These are phyloP conservation scores for Nothophoma quercina DNA, from an alignment of 2,329 filamentous ascomycete species.

Conservation along the genomic window DNA sequence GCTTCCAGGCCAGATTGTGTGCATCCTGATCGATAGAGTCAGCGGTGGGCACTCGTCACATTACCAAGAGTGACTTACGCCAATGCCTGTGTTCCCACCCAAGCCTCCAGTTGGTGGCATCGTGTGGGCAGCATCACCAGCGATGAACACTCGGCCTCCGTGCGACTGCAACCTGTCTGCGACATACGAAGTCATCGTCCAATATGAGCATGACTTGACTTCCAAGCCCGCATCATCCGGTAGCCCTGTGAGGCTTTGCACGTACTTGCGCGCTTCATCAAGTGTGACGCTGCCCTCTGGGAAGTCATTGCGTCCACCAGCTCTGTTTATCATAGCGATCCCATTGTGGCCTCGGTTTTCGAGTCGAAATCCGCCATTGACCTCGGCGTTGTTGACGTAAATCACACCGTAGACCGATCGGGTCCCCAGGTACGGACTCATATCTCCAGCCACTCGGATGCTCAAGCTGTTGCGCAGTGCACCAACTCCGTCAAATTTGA, in stretches of 20 bases:
- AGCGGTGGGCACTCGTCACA: too few species aligned
- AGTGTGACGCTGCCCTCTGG: background rate
- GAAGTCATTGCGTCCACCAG: background rate
- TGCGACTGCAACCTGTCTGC: slow-evolving; percentile 3
- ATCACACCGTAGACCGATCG: background rate
- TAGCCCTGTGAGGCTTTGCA: background rate
- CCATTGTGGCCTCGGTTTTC: background rate
- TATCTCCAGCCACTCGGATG: background rate
- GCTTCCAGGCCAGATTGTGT: slow-evolving; percentile 49
- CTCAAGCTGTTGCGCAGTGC: background rate
- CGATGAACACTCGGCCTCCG: slow-evolving; percentile 6
- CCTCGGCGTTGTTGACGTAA: background rate
- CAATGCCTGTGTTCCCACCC: slow-evolving; percentile 16
- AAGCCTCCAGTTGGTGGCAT: slow-evolving; percentile 13
- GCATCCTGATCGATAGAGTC: slow-evolving; percentile 36
- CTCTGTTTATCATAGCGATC: background rate
- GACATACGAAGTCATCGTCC: slow-evolving; percentile 1
- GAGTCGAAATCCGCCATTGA: background rate
- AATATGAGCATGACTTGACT: background rate
- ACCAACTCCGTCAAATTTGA: slow-evolving; percentile 1
- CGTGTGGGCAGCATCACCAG: slow-evolving; percentile 19
- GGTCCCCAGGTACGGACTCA: background rate
- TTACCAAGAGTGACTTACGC: background rate
- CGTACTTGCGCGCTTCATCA: background rate
- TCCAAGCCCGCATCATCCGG: background rate